Conservation (phyloP, 225 moss, liverwort and hornwort species). For the Ulota crispa region DNA sequence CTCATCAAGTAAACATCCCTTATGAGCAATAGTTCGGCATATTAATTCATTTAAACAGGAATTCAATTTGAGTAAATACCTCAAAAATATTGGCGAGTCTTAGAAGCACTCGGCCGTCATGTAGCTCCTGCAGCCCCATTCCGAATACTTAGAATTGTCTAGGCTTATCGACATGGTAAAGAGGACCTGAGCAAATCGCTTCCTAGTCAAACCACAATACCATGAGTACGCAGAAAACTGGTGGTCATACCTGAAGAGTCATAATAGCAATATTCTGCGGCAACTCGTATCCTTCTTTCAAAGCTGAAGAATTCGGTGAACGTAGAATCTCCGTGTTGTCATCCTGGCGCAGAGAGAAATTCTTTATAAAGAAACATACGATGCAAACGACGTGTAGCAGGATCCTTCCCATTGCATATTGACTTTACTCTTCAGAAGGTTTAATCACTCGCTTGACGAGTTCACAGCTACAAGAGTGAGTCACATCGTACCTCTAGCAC, state of each 20-base stretch:
- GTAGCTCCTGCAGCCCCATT: conserved; percentile 59
- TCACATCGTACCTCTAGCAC: conserved; percentile 68
- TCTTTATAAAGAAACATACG: not conserved
- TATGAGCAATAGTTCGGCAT: not conserved
- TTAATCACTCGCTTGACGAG: not conserved
- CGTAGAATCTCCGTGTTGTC: conserved; percentile 39
- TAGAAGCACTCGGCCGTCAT: conserved; percentile 61
- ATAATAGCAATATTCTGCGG: conserved; percentile 88
- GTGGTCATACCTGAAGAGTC: conserved; percentile 73
- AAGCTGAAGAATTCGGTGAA: conserved; percentile 59
- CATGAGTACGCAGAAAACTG: conserved; percentile 6
- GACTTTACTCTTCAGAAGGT: not conserved
- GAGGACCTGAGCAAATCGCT: not conserved
- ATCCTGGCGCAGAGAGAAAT: conserved; percentile 50
- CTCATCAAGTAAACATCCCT: not conserved
- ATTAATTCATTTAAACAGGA: not conserved
- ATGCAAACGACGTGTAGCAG: not conserved
- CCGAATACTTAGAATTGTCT: not conserved
- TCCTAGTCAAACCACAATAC: not conserved
- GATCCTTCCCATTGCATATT: not conserved
- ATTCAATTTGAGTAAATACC: conserved; percentile 39
- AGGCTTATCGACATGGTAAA: not conserved
- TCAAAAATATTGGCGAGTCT: conserved; percentile 91
- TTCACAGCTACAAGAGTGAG: conserved; percentile 5
- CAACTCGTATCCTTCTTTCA: conserved; percentile 64